Evolutionary conservation across 192 early-diverging fungal genomes (phyloP), one percentile per base, ranked within the genome.

Genomic region (Coemansia sp.): DNA sequence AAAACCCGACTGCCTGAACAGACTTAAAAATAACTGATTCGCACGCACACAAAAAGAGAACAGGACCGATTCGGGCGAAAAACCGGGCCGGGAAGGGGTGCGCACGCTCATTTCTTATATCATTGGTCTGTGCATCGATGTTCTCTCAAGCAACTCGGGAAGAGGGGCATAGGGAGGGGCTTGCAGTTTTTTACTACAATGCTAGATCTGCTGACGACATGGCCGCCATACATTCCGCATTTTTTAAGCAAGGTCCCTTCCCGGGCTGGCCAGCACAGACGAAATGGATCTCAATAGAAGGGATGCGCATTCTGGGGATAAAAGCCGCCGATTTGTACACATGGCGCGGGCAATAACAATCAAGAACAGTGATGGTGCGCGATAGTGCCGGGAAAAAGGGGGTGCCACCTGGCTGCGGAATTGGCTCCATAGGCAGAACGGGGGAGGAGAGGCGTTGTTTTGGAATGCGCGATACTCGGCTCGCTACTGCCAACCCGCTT

Each of bases 201-300:
- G 12, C 8, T 25, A 54, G 40, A 42, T 54, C 52, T 54, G 52
- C 52, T 54, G 52, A 54, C 39, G 39, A 42, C 52, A 54, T 41
- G 11, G 23, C 51, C n/a, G 26, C 52, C 48, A 10, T 32, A 50
- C 48, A 50, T 50, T 19, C 30, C n/a, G n/a, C n/a, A n/a, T n/a
- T n/a, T n/a, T n/a, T 14, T 15, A 36, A 7, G 27, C n/a, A 30
- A 20, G 27, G 5, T 19, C 45, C 44, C 15, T 12, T 15, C 31
- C 23, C 23, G 40, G 19, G 23, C 17, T 20, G 40, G 5, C 40
- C 11, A 22, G 40, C 19, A 22, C 17, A 20, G 10, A 22, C 19
- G 23, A 42, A 22, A 22, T 22, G 40, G 40, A 7, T 8, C 5
- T 2, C 15, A 42, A 22, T 3, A 42, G 11, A 22, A n/a, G 48